Evolutionary conservation across 768 basidiomycete genomes (phyloP).

Genomic region (Ramaria rubella): DNA sequence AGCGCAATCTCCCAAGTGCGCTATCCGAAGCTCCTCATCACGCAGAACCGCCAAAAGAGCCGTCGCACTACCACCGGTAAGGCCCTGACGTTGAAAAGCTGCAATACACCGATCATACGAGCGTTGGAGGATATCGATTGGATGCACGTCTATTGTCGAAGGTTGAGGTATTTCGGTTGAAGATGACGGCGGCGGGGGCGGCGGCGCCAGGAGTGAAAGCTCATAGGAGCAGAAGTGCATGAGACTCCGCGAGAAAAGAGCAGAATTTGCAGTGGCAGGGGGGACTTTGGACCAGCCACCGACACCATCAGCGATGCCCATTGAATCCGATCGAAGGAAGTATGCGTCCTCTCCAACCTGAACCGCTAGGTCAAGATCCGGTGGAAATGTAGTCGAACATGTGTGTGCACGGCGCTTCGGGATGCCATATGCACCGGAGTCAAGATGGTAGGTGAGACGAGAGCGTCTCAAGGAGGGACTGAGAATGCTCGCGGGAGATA

Average conservation of each 20-base stretch:
- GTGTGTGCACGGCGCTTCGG: constrained; percentile 47
- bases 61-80: constrained; percentile 27
- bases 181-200: background rate
- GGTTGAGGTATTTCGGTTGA: constrained; percentile 15
- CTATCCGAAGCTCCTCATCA: constrained; percentile 68
- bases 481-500: background rate
- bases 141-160: constrained; percentile 26
- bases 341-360: constrained; percentile 94
- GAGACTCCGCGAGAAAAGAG: constrained; percentile 51
- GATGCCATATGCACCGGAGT: constrained; percentile 81
- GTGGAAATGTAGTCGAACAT: constrained; percentile 21
- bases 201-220: constrained; percentile 23
- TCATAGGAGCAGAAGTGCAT: constrained; percentile 83
- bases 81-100: constrained; percentile 12
- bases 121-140: constrained; percentile 36
- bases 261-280: constrained; percentile 53
- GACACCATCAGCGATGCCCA: constrained; percentile 94
- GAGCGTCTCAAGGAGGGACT: background rate
- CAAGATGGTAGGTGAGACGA: constrained; percentile 40
- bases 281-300: constrained; percentile 75
- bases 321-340: constrained; percentile 72
- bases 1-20: constrained; percentile 85
- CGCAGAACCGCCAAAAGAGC: constrained; percentile 36
- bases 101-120: constrained; percentile 5
- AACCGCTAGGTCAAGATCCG: constrained; percentile 45